phyloP scores from a whole-genome alignment of 257 asterid species.

The Paraleonurus japonicus region DNA sequence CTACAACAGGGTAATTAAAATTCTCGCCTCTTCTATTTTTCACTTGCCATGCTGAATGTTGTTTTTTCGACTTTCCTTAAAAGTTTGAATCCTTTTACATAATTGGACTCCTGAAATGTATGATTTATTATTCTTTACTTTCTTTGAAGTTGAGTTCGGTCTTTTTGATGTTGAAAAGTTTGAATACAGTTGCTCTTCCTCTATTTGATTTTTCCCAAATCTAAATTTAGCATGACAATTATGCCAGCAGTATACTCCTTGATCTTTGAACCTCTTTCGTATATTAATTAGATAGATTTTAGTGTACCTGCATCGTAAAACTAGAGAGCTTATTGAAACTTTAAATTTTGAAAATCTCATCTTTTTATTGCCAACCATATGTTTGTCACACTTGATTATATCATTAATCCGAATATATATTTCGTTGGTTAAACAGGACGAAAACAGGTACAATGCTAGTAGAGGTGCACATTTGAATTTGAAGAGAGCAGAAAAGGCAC shows the following conservation, averaged over 20 bases:
- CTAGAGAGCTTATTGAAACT: neutral
- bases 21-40: neutral
- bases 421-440: slow-evolving; percentile 51
- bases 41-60: neutral
- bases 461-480: slow-evolving; percentile 77
- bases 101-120: neutral
- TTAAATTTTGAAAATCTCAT: neutral
- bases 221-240: neutral
- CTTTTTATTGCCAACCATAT: neutral
- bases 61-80: neutral
- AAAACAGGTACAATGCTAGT: slow-evolving; percentile 72
- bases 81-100: neutral
- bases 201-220: neutral
- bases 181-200: neutral
- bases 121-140: neutral
- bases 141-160: neutral
- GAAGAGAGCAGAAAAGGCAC: slow-evolving; percentile 80
- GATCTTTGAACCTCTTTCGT: neutral
- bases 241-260: neutral
- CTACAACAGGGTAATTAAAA: slow-evolving; percentile 68
- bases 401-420: neutral
- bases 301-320: neutral
- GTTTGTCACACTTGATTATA: neutral
- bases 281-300: neutral
- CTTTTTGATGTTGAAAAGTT: neutral